phyloP scores from a whole-genome alignment of 148 eudicot species.

The Simmondsia chinensis region DNA sequence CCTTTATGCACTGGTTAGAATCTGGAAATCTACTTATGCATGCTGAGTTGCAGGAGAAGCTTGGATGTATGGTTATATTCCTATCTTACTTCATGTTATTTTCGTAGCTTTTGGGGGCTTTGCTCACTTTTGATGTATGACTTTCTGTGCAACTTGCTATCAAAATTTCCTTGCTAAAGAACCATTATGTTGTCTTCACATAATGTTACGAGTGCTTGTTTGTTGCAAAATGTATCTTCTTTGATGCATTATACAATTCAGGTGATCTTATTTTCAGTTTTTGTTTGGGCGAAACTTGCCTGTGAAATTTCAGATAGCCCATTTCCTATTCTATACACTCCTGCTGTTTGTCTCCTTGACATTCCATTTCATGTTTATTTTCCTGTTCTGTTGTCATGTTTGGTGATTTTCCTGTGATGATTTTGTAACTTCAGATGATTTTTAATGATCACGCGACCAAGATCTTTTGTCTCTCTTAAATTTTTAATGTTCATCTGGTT shows the following conservation, averaged over 20 bases:
- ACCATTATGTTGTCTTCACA: too few relatives aligned
- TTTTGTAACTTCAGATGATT: not conserved
- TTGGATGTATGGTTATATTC: conserved; percentile 53
- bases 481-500: too few relatives aligned
- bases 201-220: too few relatives aligned
- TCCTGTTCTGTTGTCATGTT: not conserved
- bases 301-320: too few relatives aligned
- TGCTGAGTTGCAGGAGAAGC: conserved; percentile 70
- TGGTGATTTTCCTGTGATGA: not conserved
- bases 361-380: not conserved
- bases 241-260: too few relatives aligned
- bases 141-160: not conserved
- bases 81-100: not conserved
- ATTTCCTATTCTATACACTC: too few relatives aligned
- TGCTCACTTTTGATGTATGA: not conserved
- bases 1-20: conserved; percentile 93
- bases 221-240: too few relatives aligned
- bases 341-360: not conserved
- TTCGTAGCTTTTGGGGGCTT: not conserved
- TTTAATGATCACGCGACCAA: not conserved
- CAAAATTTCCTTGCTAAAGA: too few relatives aligned
- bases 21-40: conserved; percentile 83
- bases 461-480: too few relatives aligned
- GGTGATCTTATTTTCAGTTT: too few relatives aligned
- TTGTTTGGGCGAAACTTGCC: too few relatives aligned